Evolutionary conservation across 2,329 filamentous ascomycete genomes (phyloP), one percentile per base, ranked within the genome.

Genomic region (Penicillium sp.): DNA sequence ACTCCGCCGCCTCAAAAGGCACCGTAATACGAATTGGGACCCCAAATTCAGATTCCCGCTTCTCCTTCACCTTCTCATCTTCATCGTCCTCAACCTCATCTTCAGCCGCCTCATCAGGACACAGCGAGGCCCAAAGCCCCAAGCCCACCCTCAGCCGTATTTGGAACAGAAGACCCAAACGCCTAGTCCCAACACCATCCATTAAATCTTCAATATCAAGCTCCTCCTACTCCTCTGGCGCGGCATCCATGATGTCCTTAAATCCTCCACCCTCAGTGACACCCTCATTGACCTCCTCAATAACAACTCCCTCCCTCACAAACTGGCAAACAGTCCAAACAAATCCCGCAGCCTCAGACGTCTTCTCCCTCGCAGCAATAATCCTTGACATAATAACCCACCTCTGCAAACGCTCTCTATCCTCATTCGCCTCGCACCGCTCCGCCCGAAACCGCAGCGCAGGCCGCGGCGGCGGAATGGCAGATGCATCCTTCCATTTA

Each of bases 311-410:
- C 55, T 68, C 31, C 57, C 26, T 18, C n/a, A n/a, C 37, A 40
- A 40, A 40, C 9, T 40, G 37, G 37, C 37, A 22, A 40, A 22
- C 37, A 11, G 25, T 41, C 70, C 76, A 20, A 73, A 69, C 12
- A 68, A 67, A 73, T 49, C 47, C 67, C 69, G 26, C 66, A 68
- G 61, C 73, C 37, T 77, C 81, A 12, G 84, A 87, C 61, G 72
- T 86, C 15, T 87, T 83, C 70, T 83, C 82, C 25, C 75, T 87
- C 0, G 84, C 78, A 4, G 84, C 83, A 49, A 73, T 85, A 20
- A 83, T 78, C 55, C 70, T 86, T 18, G 83, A 86, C 59, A 81
- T 87, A 40, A 63, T 86, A 18, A 85, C 83, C 1, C 80, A 82
- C 60, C 75, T 86, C 59, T 75, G 85, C 61, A 82, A 83, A 61